Percentiles rank a stretch among this genome's conserved stretches.
phyloP scores from a whole-genome alignment of 768 basidiomycete genomes.

The Suillus hirtellus region DNA sequence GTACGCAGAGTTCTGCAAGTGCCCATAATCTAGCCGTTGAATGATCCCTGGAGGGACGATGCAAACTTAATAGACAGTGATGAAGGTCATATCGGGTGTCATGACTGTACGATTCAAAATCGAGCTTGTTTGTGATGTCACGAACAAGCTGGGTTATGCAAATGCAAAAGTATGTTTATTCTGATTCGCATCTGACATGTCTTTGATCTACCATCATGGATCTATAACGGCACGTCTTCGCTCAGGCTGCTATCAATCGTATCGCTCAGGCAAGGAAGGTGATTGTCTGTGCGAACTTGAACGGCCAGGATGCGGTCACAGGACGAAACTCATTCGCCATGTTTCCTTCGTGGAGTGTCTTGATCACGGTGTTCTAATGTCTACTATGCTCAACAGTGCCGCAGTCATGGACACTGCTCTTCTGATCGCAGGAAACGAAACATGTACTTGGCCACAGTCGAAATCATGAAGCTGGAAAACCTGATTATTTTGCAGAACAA shows the following conservation, averaged over 20 bases:
- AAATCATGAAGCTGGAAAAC: constrained; percentile 98
- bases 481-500: constrained; percentile 99
- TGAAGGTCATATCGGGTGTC: constrained; percentile 98
- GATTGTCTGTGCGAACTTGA: constrained; percentile 93
- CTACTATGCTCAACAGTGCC: constrained; percentile 99
- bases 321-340: constrained; percentile 91
- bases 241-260: constrained; percentile 92
- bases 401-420: constrained; percentile 99
- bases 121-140: constrained; percentile 97
- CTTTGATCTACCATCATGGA: constrained; percentile 48
- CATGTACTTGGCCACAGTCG: constrained; percentile 96
- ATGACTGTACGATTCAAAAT: constrained; percentile 99
- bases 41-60: constrained; percentile 76
- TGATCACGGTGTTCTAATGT: constrained; percentile 99
- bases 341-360: constrained; percentile 99
- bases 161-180: constrained; percentile 86
- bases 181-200: constrained; percentile 11
- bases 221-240: constrained; percentile 95
- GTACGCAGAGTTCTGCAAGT: constrained; percentile 37
- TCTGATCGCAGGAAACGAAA: constrained; percentile 96
- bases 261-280: constrained; percentile 63
- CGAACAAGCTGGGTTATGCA: constrained; percentile 98
- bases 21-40: constrained; percentile 1
- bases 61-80: constrained; percentile 95
- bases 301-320: constrained; percentile 84